These are phyloP conservation scores for Potentilla sterilis DNA, from an alignment of 306 rosid genomes.

Conservation along the genomic window DNA sequence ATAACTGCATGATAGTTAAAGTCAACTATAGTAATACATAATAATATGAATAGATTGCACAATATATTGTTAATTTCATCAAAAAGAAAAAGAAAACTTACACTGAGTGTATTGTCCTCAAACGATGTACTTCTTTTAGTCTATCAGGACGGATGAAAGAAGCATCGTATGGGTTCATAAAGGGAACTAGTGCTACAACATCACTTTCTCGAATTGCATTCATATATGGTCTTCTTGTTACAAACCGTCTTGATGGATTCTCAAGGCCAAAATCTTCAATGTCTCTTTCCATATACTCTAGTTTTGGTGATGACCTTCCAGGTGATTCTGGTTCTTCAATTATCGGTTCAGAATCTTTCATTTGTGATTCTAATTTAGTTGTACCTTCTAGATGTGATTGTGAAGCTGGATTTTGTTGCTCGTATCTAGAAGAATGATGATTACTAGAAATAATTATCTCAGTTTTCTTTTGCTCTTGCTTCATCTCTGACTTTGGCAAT, in stretches of 20 bases:
- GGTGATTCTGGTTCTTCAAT: slow-evolving; percentile 41
- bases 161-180: background rate
- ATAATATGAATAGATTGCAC: too few relatives aligned
- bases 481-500: too few relatives aligned
- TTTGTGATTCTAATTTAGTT: background rate
- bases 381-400: background rate
- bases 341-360: slow-evolving; percentile 39
- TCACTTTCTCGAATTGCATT: slow-evolving; percentile 6
- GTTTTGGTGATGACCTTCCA: slow-evolving; percentile 28
- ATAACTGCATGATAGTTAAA: slow-evolving; percentile 39
- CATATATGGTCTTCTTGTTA: background rate
- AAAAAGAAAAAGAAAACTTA: slow-evolving; percentile 32
- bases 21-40: too few relatives aligned
- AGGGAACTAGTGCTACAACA: slow-evolving; percentile 33
- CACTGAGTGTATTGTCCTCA: slow-evolving; percentile 61
- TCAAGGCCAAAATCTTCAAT: slow-evolving; percentile 34
- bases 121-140: too few relatives aligned
- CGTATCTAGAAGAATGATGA: background rate
- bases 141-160: slow-evolving; percentile 28
- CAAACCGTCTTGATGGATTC: background rate
- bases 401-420: background rate
- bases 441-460: background rate
- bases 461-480: background rate
- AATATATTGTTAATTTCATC: too few relatives aligned
- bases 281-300: slow-evolving; percentile 1